Percentiles rank a stretch among this genome's conserved stretches.
These are phyloP conservation scores for Colletotrichum tropicicola DNA, from an alignment of 2,329 filamentous ascomycete genomes.

Conservation along the genomic window DNA sequence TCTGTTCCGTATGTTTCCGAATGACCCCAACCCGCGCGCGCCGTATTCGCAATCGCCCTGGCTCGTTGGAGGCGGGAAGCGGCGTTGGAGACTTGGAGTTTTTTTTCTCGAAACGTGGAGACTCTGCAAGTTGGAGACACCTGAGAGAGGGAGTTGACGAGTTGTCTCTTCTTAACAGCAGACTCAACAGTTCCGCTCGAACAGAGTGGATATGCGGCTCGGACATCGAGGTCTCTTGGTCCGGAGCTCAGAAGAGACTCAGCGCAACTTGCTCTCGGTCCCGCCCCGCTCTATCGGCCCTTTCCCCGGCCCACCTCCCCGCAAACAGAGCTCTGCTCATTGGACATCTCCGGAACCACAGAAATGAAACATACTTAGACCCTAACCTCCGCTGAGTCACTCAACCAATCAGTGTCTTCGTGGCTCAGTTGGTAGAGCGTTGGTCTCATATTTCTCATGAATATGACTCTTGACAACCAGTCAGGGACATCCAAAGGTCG, in stretches of 20 bases:
- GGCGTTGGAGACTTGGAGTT: background rate
- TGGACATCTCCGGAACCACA: background rate
- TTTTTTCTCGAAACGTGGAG: background rate
- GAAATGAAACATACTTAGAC: background rate
- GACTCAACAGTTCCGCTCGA: too few relatives aligned
- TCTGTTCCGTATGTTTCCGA: background rate
- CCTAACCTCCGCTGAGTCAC: rapidly evolving
- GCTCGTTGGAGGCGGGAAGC: too few relatives aligned
- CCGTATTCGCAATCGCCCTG: background rate
- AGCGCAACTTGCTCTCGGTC: background rate
- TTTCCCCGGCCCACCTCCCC: background rate
- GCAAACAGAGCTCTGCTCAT: background rate
- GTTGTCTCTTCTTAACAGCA: too few relatives aligned
- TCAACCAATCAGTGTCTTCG: background rate
- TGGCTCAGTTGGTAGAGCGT: conserved; percentile 24
- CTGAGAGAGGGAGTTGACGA: background rate
- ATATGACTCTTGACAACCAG: background rate
- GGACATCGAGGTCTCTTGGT: background rate
- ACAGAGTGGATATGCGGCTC: background rate
- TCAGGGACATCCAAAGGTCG: conserved; percentile 18
- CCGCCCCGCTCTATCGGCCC: background rate
- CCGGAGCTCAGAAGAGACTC: background rate
- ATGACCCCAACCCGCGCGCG: background rate
- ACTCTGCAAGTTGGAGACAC: background rate
- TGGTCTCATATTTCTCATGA: conserved; percentile 1